Evolutionary conservation across 2,329 filamentous ascomycete species (phyloP), one percentile per base, ranked within the genome.

Genomic region (Fusarium sp.): DNA sequence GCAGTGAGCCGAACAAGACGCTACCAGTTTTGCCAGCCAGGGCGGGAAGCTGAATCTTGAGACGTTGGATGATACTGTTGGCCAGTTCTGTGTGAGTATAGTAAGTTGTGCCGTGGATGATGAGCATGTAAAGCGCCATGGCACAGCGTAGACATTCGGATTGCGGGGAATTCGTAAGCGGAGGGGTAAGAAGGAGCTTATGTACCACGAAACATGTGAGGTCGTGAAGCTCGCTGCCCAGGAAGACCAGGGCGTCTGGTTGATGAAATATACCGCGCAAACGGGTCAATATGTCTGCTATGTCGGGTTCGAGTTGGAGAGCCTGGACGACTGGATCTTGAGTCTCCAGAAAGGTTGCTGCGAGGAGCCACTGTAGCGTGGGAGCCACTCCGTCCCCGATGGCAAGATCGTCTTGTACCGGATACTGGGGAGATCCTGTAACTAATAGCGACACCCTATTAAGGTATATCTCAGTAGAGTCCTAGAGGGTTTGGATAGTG

Each of bases 391-490:
- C 86, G 59, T 81, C 75, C 13, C 84, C 85, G 35, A 75, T 68
- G 1, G 83, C 83, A 8, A 70, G 45, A 30, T 87, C 83, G 65
- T 86, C 80, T 55, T 87, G 84, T 0, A 80, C 82, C 5, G 78
- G 59, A 57, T 88, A 89, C 60, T 88, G 86, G 19, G 86, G 86
- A 24, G 68, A 51, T 9, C 83, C 83, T 59, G 78, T 85, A 7
- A 88, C 80, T 6, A 89, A 77, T 80, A 88, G 79, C 0, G 85
- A 85, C n/a, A 88, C 84, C 86, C 86, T 88, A 3, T 9, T 11
- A 13, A 17, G 5, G 14, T 33, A 17, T 6, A 1, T 3, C 1
- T 68, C 17, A 64, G 62, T 11, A 44, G 24, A 41, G 20, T 17
- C 1, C 8, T 1, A 9, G 11, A 0, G 1, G 4, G 3, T 7